Evolutionary conservation across 371 early-diverging fungal genomes (phyloP), one percentile per base, ranked within the genome.

Genomic region (Lichtheimia corymbifera): DNA sequence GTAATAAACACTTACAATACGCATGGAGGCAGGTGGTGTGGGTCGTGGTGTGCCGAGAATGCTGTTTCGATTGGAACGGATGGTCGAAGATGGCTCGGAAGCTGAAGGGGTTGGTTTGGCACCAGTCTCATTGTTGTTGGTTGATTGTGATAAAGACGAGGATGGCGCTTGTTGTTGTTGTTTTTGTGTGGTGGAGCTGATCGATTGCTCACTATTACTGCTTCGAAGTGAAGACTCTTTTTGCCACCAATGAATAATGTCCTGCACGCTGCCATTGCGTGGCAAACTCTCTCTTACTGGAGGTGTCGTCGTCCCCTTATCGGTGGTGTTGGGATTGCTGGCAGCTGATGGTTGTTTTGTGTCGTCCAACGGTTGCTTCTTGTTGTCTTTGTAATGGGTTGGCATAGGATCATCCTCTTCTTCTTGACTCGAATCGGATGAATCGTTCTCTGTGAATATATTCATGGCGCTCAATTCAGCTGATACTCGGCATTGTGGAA

Each of bases 211-310:
- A 41, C 54, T 54, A 6, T 25, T 35, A 41, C 54, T 54, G 14
- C 54, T 54, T 41, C 41, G 30, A 41, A 54, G 14, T 7, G 54
- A 54, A 15, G 62, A 44, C 24, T 55, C 62, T 40, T 61, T 53
- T 14, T 61, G 62, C 62, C 62, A 61, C 62, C 62, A 61, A 35
- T 54, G 30, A n/a, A 61, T 47, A 27, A 61, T 61, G 55, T 61
- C 62, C 17, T 28, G 55, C 17, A 54, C 54, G 20, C 54, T 54
- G 41, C 40, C 41, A 54, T 20, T 40, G 14, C 54, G 54, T 17
- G 54, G 41, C 4, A 54, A 41, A 41, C 41, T 41, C 17, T 35
- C 28, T 28, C 28, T 35, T 35, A 11, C 11, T 35, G 6, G 9
- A 9, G 35, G 35, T 0, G 35, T 35, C 9, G 35, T 22, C 22